These are phyloP conservation scores for Fomitopsis palustris DNA, from an alignment of 1,284 basidiomycete species.

Conservation along the genomic window DNA sequence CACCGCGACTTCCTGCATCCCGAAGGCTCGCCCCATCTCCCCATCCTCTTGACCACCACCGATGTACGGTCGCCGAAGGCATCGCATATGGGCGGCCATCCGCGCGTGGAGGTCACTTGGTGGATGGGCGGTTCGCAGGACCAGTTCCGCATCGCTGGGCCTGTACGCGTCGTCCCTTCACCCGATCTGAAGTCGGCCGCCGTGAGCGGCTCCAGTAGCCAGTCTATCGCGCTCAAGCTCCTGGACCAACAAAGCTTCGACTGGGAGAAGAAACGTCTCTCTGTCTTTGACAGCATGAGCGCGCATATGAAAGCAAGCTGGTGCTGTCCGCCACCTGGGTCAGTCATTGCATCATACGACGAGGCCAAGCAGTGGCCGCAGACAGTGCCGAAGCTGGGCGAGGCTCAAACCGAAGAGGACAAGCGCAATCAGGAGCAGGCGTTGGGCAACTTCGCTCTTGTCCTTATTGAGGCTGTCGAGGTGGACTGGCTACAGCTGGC, in stretches of 20 bases:
- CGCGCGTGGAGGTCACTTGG: slow-evolving; percentile 51
- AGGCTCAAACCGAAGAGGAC: slow-evolving; percentile 41
- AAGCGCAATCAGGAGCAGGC: slow-evolving; percentile 45
- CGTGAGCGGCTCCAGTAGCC: slow-evolving; percentile 1
- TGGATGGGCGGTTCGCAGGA: slow-evolving; percentile 53
- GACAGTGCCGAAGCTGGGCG: slow-evolving; percentile 35
- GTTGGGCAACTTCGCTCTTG: slow-evolving; percentile 57
- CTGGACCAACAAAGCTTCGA: slow-evolving; percentile 43
- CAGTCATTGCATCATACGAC: slow-evolving; percentile 43
- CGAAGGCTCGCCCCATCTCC: slow-evolving; percentile 38
- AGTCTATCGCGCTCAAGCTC: slow-evolving; percentile 29
- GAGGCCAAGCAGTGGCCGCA: slow-evolving; percentile 56
- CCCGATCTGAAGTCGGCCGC: slow-evolving; percentile 4
- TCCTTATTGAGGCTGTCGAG: slow-evolving; percentile 59
- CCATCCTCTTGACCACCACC: slow-evolving; percentile 50
- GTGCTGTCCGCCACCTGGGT: slow-evolving; percentile 59
- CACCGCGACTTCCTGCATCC: slow-evolving; percentile 53
- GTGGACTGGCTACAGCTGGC: slow-evolving; percentile 63
- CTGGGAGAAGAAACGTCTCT: slow-evolving; percentile 58
- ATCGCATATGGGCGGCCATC: slow-evolving; percentile 41
- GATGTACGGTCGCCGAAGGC: slow-evolving; percentile 57
- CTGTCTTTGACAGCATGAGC: slow-evolving; percentile 51
- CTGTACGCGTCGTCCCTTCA: slow-evolving; percentile 40
- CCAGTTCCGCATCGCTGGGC: slow-evolving; percentile 58
- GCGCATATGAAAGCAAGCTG: slow-evolving; percentile 61